These are phyloP conservation scores for Neurospora sp. DNA, from an alignment of 495 filamentous ascomycete species.

Conservation along the genomic window DNA sequence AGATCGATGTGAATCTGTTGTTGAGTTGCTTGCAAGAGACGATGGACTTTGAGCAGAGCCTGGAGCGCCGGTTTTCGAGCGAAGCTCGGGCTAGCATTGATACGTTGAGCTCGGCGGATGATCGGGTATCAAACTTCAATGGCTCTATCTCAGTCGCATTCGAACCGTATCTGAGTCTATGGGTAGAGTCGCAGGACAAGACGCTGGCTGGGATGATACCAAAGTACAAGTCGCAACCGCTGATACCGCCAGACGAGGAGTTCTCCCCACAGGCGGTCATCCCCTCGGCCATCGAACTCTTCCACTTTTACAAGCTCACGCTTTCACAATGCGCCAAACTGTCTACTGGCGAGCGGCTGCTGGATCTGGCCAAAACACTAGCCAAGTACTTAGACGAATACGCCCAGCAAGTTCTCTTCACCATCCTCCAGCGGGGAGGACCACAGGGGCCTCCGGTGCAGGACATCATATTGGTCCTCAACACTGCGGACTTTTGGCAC, in stretches of 20 bases:
- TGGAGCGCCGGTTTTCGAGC: constrained; percentile 74
- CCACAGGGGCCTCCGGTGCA: constrained; percentile 55
- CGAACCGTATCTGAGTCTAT: constrained; percentile 90
- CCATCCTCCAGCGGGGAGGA: constrained; percentile 56
- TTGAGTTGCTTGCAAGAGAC: constrained; percentile 93
- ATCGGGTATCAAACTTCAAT: constrained; percentile 68
- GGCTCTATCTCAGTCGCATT: constrained; percentile 95
- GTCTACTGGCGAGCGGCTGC: constrained; percentile 74
- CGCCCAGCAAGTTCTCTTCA: constrained; percentile 81
- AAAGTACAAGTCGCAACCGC: constrained; percentile 76
- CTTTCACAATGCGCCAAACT: constrained; percentile 93
- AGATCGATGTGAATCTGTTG: constrained; percentile 83
- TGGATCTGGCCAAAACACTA: constrained; percentile 76
- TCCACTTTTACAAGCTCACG: constrained; percentile 87
- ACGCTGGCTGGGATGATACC: constrained; percentile 78
- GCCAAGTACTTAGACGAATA: constrained; percentile 94
- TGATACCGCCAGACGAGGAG: constrained; percentile 77
- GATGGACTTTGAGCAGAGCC: constrained; percentile 87
- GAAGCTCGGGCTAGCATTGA: constrained; percentile 81
- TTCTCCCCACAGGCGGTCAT: constrained; percentile 86
- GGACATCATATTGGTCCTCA: constrained; percentile 75
- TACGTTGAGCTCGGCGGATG: constrained; percentile 73
- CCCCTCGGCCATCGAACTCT: constrained; percentile 88
- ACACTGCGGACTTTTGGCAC: constrained; percentile 97
- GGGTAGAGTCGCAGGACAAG: constrained; percentile 95